These are phyloP conservation scores for Nephelium lappaceum DNA, from an alignment of 345 rosid genomes.

Conservation along the genomic window DNA sequence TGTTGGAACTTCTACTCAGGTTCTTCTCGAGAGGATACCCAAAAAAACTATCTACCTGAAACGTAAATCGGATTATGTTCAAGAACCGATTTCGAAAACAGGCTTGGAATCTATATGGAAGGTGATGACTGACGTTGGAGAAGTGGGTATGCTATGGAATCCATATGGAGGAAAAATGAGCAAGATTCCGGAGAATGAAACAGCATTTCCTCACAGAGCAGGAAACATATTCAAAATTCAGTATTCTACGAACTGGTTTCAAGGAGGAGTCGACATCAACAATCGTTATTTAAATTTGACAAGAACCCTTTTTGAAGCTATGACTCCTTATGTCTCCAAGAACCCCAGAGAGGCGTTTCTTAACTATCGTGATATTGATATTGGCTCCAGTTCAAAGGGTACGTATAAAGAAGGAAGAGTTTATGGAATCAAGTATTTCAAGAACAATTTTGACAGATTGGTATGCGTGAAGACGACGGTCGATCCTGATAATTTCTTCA, in stretches of 20 bases:
- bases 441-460: slow-evolving; percentile 32
- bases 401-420: slow-evolving; percentile 8
- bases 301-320: slow-evolving; percentile 40
- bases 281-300: slow-evolving; percentile 27
- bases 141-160: slow-evolving; percentile 33
- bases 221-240: slow-evolving; percentile 55
- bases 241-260: slow-evolving; percentile 36
- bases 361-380: slow-evolving; percentile 34
- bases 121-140: slow-evolving; percentile 34
- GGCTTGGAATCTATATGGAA: slow-evolving; percentile 38
- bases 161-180: slow-evolving; percentile 69
- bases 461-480: slow-evolving; percentile 33
- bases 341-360: slow-evolving; percentile 57
- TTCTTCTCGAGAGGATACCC: slow-evolving; percentile 22
- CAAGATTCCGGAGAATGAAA: slow-evolving; percentile 38
- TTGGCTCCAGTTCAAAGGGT: slow-evolving; percentile 22
- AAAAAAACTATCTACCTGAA: slow-evolving; percentile 30
- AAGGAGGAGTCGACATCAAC: neutral
- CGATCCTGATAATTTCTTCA: slow-evolving; percentile 48
- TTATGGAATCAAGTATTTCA: slow-evolving; percentile 21
- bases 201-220: slow-evolving; percentile 55
- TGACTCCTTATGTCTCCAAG: slow-evolving; percentile 56
- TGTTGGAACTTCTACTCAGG: slow-evolving; percentile 19
- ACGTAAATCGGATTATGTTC: slow-evolving; percentile 49
- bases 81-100: slow-evolving; percentile 34